Evolutionary conservation across 306 rosid species (phyloP).

Genomic region (Malus sylvestris): DNA sequence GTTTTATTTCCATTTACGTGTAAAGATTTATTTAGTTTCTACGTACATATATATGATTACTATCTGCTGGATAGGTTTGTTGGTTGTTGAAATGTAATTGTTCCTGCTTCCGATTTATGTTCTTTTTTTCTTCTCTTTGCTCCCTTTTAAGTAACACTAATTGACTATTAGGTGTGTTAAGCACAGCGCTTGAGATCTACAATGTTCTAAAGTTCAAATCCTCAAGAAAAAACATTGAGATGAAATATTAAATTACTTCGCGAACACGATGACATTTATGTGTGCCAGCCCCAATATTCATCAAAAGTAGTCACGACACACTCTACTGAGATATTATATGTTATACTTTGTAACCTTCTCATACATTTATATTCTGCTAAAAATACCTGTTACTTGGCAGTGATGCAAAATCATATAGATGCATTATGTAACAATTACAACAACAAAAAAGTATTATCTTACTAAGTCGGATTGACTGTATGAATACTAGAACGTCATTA

Average conservation of each 20-base stretch:
- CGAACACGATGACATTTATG: not conserved
- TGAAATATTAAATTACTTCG: not conserved
- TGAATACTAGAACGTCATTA: no score
- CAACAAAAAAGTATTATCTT: no score
- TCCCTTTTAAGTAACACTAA: slow-evolving; percentile 63
- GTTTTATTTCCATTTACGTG: not conserved
- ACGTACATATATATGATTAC: slow-evolving; percentile 9
- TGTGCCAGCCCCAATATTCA: not conserved
- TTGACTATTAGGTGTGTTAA: slow-evolving; percentile 31
- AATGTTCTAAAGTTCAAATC: not conserved
- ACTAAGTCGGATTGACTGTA: no score
- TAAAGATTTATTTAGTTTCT: not conserved
- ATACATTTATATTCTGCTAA: not conserved
- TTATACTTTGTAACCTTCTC: not conserved
- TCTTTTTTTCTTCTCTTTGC: slow-evolving; percentile 23
- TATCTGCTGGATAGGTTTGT: slow-evolving; percentile 33
- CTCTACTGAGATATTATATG: not conserved
- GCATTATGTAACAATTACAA: not conserved
- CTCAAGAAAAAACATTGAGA: not conserved
- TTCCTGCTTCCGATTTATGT: slow-evolving; percentile 9
- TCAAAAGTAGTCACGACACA: not conserved
- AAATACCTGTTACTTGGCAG: not conserved
- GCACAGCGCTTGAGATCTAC: not conserved
- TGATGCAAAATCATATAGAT: not conserved
- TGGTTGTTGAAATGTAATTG: slow-evolving; percentile 66